These are phyloP conservation scores for Zizania latifolia DNA, from an alignment of 176 grass and related monocot species.

Conservation along the genomic window DNA sequence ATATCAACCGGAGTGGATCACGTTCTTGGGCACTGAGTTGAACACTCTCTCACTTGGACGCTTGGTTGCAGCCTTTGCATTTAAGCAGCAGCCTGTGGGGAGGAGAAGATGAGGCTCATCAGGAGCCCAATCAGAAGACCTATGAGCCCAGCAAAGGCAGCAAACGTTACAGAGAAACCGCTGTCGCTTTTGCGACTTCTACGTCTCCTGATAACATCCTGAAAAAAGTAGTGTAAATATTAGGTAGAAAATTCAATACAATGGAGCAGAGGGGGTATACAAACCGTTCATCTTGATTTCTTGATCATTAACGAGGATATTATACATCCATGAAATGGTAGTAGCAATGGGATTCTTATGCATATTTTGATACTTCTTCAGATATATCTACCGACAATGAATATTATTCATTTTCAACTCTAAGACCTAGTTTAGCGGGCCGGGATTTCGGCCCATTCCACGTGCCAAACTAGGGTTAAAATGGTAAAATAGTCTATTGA, in stretches of 20 bases:
- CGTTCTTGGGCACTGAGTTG: neutral
- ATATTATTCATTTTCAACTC: neutral
- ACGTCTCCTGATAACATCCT: constrained; percentile 76
- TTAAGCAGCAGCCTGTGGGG: constrained; percentile 40
- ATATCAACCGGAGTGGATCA: neutral
- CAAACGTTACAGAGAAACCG: constrained; percentile 74
- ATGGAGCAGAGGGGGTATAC: neutral
- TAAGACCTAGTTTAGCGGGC: too few species aligned
- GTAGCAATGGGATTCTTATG: neutral
- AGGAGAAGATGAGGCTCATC: constrained; percentile 72
- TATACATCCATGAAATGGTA: neutral
- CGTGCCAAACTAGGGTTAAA: too few species aligned
- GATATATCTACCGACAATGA: neutral
- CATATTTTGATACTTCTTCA: neutral
- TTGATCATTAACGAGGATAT: neutral
- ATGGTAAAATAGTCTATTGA: neutral
- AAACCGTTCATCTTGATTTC: neutral
- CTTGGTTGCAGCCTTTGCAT: constrained; percentile 10
- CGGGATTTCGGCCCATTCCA: too few species aligned
- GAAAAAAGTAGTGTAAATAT: constrained; percentile 22
- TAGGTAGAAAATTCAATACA: constrained; percentile 21
- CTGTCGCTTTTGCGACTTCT: constrained; percentile 55
- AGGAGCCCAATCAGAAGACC: constrained; percentile 72
- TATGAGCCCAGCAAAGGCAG: constrained; percentile 69
- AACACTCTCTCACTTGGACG: neutral